These are phyloP conservation scores for Cadophora malorum DNA, from an alignment of 2,329 filamentous ascomycete genomes.

Conservation along the genomic window DNA sequence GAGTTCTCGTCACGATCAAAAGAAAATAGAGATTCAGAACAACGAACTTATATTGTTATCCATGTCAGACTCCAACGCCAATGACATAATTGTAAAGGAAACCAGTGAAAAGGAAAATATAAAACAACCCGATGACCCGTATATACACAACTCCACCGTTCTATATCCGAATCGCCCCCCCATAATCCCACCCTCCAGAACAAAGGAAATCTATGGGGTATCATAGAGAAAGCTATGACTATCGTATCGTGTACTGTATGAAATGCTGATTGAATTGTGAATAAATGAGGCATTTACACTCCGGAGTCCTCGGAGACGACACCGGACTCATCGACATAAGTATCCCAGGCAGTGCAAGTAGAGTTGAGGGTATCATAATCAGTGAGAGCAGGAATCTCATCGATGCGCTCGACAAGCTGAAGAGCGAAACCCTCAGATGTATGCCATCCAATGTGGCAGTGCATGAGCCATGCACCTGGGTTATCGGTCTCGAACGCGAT, in stretches of 20 bases:
- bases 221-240: background rate
- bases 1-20: background rate
- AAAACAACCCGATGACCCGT: background rate
- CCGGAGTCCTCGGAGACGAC: background rate
- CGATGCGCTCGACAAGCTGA: constrained; percentile 53
- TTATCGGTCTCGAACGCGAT: constrained; percentile 41
- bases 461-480: constrained; percentile 43
- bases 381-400: background rate
- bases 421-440: constrained; percentile 57
- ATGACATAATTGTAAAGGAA: background rate
- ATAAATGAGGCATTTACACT: background rate
- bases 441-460: constrained; percentile 56
- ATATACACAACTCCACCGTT: background rate
- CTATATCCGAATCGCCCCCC: background rate
- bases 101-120: background rate
- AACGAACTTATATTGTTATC: background rate
- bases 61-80: background rate
- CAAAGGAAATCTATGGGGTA: background rate
- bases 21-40: background rate
- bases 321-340: background rate
- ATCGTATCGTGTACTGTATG: background rate
- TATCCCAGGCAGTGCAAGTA: background rate
- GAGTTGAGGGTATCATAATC: background rate
- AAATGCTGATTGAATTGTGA: background rate
- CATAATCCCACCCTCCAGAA: background rate